A percentile compares a stretch with the other conserved stretches of the same genome.
Conservation (phyloP, 371 early-diverging fungal genomes). For the Mortierella sp. region DNA sequence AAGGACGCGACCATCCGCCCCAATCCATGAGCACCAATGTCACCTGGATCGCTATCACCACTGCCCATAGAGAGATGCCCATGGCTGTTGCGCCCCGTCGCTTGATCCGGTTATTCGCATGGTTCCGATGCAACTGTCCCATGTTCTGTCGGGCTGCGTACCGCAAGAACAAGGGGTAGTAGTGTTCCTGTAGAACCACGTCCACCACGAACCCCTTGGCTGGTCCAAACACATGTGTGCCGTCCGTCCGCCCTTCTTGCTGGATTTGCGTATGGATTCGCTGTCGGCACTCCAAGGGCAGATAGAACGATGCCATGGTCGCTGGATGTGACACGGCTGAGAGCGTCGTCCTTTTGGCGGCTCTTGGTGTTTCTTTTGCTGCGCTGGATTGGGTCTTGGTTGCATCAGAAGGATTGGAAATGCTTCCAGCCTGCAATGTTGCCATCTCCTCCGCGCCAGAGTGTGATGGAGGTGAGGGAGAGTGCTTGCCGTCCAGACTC, state of each 20-base stretch:
- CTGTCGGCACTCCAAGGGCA: conserved; percentile 42
- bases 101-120: conserved; percentile 32
- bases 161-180: conserved; percentile 38
- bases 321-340: conserved; percentile 21
- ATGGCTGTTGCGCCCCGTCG: conserved; percentile 20
- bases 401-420: no score
- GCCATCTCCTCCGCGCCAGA: no score
- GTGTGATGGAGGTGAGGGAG: no score
- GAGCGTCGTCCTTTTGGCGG: no score
- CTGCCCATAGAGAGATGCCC: conserved; percentile 15
- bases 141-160: conserved; percentile 33
- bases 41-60: conserved; percentile 24
- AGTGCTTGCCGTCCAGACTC: no score
- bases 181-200: conserved; percentile 41
- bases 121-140: conserved; percentile 21
- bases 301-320: conserved; percentile 37
- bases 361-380: no score
- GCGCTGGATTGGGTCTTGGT: no score
- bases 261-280: conserved; percentile 42
- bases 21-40: conserved; percentile 16
- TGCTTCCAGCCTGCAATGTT: no score
- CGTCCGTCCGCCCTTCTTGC: conserved; percentile 30
- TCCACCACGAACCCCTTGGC: conserved; percentile 48
- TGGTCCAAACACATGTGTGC: conserved; percentile 33
- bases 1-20: conserved; percentile 44